Percentiles rank a stretch among this genome's conserved stretches.
phyloP scores from a whole-genome alignment of 2,329 filamentous ascomycete species.

The Penicillium sp. region DNA sequence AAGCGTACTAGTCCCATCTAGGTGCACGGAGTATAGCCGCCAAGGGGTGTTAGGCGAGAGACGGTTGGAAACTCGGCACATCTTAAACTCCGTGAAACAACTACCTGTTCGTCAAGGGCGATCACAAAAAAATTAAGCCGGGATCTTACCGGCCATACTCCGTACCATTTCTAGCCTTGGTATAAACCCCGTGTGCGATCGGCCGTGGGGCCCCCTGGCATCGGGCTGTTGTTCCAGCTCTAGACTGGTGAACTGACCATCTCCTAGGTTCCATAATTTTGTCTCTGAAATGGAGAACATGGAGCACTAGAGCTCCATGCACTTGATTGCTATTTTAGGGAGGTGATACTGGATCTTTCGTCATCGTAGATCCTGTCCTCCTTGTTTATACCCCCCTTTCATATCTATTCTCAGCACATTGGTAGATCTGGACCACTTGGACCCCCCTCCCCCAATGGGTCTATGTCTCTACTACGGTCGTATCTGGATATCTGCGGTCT shows the following conservation, averaged over 20 bases:
- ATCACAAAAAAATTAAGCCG: constrained; percentile 1
- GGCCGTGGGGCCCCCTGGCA: constrained; percentile 7
- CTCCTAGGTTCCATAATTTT: not conserved
- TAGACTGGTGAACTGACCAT: constrained; percentile 1
- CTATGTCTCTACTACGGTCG: not conserved
- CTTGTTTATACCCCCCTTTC: not conserved
- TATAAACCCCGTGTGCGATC: constrained; percentile 25
- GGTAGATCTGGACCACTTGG: not conserved
- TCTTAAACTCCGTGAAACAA: constrained; percentile 18
- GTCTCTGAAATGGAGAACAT: not conserved
- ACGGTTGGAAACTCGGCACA: constrained; percentile 2
- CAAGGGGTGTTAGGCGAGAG: not conserved
- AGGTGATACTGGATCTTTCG: constrained; percentile 2
- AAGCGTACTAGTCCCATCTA: not conserved
- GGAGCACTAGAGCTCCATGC: constrained; percentile 1
- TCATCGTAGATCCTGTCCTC: constrained; percentile 6
- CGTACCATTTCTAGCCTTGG: constrained; percentile 4
- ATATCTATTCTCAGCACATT: not conserved
- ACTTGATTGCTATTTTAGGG: constrained; percentile 8
- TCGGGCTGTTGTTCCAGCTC: not conserved
- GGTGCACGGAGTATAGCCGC: not conserved
- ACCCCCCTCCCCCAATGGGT: not conserved
- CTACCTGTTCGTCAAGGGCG: constrained; percentile 16
- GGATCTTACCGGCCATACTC: constrained; percentile 1
- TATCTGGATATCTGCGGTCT: constrained; percentile 5